A percentile compares a stretch with the other conserved stretches of the same genome.
phyloP scores from a whole-genome alignment of 805 yeast species.

The Blastobotrys robertii region DNA sequence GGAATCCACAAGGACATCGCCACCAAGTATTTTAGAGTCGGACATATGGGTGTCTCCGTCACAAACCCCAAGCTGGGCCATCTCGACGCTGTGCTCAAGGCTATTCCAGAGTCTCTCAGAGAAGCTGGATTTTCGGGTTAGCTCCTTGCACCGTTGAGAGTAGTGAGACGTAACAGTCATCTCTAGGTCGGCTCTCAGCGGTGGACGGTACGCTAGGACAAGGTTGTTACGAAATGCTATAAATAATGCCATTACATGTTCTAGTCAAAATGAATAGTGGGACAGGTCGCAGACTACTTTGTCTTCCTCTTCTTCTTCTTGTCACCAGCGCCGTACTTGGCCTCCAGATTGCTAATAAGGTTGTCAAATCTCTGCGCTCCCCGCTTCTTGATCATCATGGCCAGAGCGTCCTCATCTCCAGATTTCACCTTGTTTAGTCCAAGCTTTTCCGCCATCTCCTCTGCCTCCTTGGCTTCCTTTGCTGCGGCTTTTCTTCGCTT shows the following conservation, averaged over 20 bases:
- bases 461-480: constrained; percentile 39
- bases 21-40: constrained; percentile 80
- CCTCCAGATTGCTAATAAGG: constrained; percentile 25
- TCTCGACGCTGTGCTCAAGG: constrained; percentile 36
- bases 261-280: too few species aligned
- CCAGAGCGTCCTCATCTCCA: constrained; percentile 28
- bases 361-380: constrained; percentile 19
- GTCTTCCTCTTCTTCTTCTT: constrained; percentile 6
- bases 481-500: constrained; percentile 34
- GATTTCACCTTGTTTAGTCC: constrained; percentile 33
- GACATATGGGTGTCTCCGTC: constrained; percentile 89
- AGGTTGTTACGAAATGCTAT: too few species aligned
- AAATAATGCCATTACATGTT: not conserved
- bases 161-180: too few species aligned
- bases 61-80: constrained; percentile 46
- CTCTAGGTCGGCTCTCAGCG: too few species aligned
- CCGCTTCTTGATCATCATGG: constrained; percentile 28
- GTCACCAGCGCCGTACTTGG: constrained; percentile 21
- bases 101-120: constrained; percentile 1
- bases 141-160: too few species aligned
- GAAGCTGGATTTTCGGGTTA: constrained; percentile 1
- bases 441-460: constrained; percentile 47
- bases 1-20: constrained; percentile 79
- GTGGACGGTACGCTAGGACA: too few species aligned
- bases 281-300: too few species aligned